Base-by-base conservation (phyloP, 2,329 filamentous ascomycete species). In the Microascus cirrosus region DNA sequence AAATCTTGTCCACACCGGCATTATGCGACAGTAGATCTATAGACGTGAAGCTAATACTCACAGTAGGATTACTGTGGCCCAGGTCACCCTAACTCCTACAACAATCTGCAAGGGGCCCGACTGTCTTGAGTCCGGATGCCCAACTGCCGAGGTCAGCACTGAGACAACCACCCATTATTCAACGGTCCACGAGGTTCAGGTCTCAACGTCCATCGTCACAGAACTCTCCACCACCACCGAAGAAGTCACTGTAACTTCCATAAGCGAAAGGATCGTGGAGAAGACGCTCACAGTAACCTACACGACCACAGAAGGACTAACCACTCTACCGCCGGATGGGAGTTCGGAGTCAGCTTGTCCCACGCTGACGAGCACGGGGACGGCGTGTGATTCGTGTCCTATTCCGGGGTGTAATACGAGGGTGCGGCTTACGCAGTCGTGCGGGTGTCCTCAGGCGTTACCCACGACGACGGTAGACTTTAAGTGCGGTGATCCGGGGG, bases 381-480 rank as follows among this genome's bases (percentile, higher is more conserved):
- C 55, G 28, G 55, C 55, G 24, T 56, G 55, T n/a, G 34, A 25
- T 42, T 51, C 55, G 18, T 56, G 55, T 13, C 42, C 50, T n/a
- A 22, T 56, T 2, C 55, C 55, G 3, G 39, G 24, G 7, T 56
- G 55, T 25, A 50, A n/a, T 3, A 35, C 55, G 11, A 32, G 34
- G 20, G 55, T 56, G 3, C 18, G n/a, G 25, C 15, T 56, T 2
- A 56, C 55, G 25, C 35, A 32, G 28, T 7, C 42, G 1, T 56
- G 55, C 28, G 55, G 55, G 15, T 56, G 55, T 48, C 24, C 42
- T 13, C 25, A 18, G 8, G 39, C 55, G 42, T 36, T 56, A 8
- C 55, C 45, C 10, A 56, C 55, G 2, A 20, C 55, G 24, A 56
- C 55, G 25, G 55, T 56, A 18, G 36, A 56, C 12, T 56, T 56